These are phyloP conservation scores for Nakaseomyces delphensis DNA, from an alignment of 1,139 yeast genomes.

Conservation along the genomic window DNA sequence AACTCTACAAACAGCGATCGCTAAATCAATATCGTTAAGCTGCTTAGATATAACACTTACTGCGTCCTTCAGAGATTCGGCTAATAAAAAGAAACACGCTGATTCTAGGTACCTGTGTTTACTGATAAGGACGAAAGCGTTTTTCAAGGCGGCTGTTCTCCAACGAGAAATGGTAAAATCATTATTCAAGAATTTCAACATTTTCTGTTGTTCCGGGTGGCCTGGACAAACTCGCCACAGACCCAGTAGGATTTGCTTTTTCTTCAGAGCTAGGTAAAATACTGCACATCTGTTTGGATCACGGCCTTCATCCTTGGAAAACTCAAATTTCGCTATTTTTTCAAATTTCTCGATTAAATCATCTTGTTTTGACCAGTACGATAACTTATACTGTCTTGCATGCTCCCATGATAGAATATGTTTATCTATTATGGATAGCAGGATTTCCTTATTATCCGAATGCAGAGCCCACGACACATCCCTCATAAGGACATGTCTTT, in stretches of 20 bases:
- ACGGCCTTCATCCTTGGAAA: conserved; percentile 36
- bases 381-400: conserved; percentile 53
- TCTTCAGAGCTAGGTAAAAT: conserved; percentile 66
- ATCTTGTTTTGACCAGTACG: conserved; percentile 62
- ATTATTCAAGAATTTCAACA: conserved; percentile 64
- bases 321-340: conserved; percentile 59
- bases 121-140: conserved; percentile 84
- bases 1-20: conserved; percentile 71
- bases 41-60: conserved; percentile 64
- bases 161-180: conserved; percentile 70
- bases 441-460: conserved; percentile 64
- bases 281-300: conserved; percentile 73
- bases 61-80: conserved; percentile 66
- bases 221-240: conserved; percentile 74
- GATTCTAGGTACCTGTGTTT: conserved; percentile 83
- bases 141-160: conserved; percentile 82
- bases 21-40: conserved; percentile 58
- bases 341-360: conserved; percentile 52
- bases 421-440: conserved; percentile 48
- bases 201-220: conserved; percentile 75
- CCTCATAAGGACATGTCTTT: conserved; percentile 55
- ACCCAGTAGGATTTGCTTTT: conserved; percentile 67
- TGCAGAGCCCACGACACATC: conserved; percentile 86
- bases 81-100: conserved; percentile 83
- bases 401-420: conserved; percentile 52